Base-by-base conservation (phyloP, 345 rosid species). In the Eutrema japonicum region DNA sequence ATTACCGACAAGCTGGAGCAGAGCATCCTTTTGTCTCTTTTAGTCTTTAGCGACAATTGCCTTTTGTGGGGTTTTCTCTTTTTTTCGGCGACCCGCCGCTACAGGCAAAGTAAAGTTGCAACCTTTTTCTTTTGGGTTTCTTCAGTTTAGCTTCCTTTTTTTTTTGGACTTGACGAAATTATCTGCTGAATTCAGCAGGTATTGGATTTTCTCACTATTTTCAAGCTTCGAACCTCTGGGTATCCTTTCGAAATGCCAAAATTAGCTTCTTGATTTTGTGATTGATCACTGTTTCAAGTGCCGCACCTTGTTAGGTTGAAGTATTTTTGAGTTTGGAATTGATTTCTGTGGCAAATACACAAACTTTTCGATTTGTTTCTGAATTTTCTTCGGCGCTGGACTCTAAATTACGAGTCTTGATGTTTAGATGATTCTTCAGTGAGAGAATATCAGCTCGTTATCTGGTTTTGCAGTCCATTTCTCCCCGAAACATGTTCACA, bases 181-280 rank as follows among this genome's bases (percentile, higher is more conserved):
- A 32, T 37, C 58, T 65, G 59, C 68, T 66, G n/a, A 55, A 60
- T 46, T 60, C 56, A 72, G 60, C 52, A 81, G 83, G 77, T 77
- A 58, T 53, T 61, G 68, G 33, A n/a, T 22, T 65, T 71, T 62
- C 22, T 52, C 36, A 55, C 41, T n/a, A 22, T 74, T 78, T 43
- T 33, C 13, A 72, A 53, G 70, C 45, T 47, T 47, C 30, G 7
- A 77, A 8, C 48, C 38, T 71, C 65, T 77, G 76, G 83, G 71
- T 71, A 10, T 56, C 69, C 51, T 37, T 68, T 9, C 35, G 41
- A 51, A 75, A 71, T 58, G 55, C 32, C 57, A 46, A 65, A 40
- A 27, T 79, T 12, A 29, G 14, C 50, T 49, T 62, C 13, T 76
- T 66, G 82, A 50, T 74, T 43, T 50, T 49, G 61, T 59, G 50